Evolutionary conservation across 106 monocot species (phyloP).

Genomic region (Amphibolis antarctica): DNA sequence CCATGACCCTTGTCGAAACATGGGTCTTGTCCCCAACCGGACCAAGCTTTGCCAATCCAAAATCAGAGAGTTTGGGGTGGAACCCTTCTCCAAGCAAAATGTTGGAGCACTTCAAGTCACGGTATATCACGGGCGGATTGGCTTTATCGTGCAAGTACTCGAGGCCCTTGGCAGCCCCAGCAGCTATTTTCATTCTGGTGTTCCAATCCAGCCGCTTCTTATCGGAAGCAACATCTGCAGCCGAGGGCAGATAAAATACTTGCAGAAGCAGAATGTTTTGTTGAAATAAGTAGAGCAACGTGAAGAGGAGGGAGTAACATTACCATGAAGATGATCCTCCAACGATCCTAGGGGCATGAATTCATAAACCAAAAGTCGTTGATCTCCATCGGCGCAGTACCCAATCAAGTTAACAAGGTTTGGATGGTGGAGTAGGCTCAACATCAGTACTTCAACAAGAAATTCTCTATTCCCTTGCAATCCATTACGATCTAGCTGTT

Average conservation of each 20-base stretch:
- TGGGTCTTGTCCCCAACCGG: constrained; percentile 21
- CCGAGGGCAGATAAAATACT: too few species aligned
- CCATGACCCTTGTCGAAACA: constrained; percentile 21
- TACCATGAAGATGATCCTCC: constrained; percentile 23
- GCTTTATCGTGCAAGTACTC: constrained; percentile 19
- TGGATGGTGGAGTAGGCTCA: constrained; percentile 18
- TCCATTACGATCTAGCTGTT: constrained; percentile 19
- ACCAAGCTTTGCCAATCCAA: constrained; percentile 19
- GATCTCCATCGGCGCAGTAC: constrained; percentile 17
- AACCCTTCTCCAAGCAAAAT: constrained; percentile 15
- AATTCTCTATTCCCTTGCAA: constrained; percentile 23
- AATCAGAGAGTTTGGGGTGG: constrained; percentile 16
- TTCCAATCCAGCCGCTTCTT: constrained; percentile 16
- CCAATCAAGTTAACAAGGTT: constrained; percentile 19
- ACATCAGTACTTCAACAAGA: constrained; percentile 19
- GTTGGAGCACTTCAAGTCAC: constrained; percentile 18
- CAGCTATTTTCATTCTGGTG: constrained; percentile 20
- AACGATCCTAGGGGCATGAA: constrained; percentile 21
- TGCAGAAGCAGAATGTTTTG: background rate
- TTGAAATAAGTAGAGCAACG: background rate
- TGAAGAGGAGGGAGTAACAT: background rate
- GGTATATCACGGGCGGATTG: constrained; percentile 18
- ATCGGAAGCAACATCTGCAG: constrained; percentile 12
- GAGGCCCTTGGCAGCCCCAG: constrained; percentile 16
- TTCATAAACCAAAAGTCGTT: constrained; percentile 22